Evolutionary conservation across 306 rosid genomes (phyloP), one percentile per base, ranked within the genome.

Genomic region (Purshia tridentata): DNA sequence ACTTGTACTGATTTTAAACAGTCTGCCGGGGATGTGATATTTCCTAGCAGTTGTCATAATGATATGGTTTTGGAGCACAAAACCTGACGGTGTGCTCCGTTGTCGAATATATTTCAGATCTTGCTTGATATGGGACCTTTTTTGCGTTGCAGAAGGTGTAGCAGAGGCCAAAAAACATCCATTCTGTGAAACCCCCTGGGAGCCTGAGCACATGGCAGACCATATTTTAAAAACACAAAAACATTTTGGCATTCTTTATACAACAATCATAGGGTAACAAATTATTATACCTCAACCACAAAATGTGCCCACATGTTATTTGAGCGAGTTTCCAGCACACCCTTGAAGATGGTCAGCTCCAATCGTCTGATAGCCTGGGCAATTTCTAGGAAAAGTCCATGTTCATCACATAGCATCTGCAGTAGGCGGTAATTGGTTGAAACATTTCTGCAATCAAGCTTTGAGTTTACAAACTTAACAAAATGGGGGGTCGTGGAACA

Each of bases 181-280:
- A 86, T 86, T 62, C 97, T 88, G 84, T 89, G 96, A 63, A 94
- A 91, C 3, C 98, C 96, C 77, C 86, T 86, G 9, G 92, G 86
- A 75, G 78, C 92, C 98, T 94, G 85, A 47, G 37, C 74, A 67
- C 40, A 61, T 37, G 15, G 35, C 4, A 22, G 29, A 48, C 1
- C 41, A 45, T 18, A 20, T 9, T 18, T 18, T 47, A 1, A 63
- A 6, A 16, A 75, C 3, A 8, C 1, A 29, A 29, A 29, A 29
- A 29, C 35, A 29, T 29, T 54, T 54, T 1, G 29, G 60, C 60
- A 23, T 9, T 54, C 9, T 15, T 14, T 29, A 58, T 6, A 35
- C 8, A 8, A 11, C 20, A 5, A 11, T 12, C 9, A 1, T 2
- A 4, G 54, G 4, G 54, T 9, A 52, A 9, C 20, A 56, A 37